Evolutionary conservation across 192 early-diverging fungal genomes (phyloP).

Genomic region (Jimgerdemannia lactiflua): DNA sequence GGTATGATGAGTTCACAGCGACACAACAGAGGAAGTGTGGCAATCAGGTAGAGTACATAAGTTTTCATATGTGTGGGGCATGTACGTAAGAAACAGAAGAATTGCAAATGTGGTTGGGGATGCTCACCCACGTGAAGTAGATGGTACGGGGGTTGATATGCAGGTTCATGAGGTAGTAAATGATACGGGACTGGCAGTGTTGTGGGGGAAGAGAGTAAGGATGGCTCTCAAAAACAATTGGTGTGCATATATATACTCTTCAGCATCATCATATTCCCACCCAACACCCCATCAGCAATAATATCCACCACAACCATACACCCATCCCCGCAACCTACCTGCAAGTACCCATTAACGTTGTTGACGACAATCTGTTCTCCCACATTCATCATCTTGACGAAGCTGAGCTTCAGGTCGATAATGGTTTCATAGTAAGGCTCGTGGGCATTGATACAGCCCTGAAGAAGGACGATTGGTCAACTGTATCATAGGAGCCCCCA

Average conservation of each 20-base stretch:
- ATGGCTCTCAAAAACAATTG: background rate
- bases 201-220: background rate
- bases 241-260: background rate
- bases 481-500: background rate
- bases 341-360: constrained; percentile 78
- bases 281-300: background rate
- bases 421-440: constrained; percentile 68
- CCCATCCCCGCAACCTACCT: constrained; percentile 30
- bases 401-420: constrained; percentile 54
- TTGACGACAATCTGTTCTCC: constrained; percentile 81
- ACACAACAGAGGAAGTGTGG: background rate
- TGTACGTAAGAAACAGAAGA: constrained; percentile 59
- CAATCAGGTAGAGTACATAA: background rate
- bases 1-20: background rate
- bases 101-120: background rate
- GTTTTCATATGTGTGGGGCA: background rate
- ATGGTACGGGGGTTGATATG: constrained; percentile 92
- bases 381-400: constrained; percentile 78
- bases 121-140: constrained; percentile 74
- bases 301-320: background rate
- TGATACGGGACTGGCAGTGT: constrained; percentile 77
- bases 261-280: background rate
- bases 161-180: constrained; percentile 99
- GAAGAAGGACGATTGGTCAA: background rate
- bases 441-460: constrained; percentile 66